Conservation (phyloP, 129 eudicot species). For the Escallonia herrerae region DNA sequence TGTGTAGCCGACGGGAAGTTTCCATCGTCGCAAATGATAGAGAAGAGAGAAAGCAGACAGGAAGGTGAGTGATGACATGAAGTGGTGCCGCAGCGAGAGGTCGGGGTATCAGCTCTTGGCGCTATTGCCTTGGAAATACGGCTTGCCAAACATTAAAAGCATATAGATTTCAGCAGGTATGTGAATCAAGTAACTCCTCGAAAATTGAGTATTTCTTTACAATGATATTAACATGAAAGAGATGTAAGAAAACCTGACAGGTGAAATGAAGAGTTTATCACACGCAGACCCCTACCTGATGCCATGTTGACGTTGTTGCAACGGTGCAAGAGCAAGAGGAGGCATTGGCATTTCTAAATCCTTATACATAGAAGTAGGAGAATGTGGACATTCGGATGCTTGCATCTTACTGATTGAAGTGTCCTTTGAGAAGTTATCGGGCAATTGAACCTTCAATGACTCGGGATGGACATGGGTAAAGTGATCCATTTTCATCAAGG, state of each 20-base stretch:
- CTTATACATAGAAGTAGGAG: constrained; percentile 33
- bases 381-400: constrained; percentile 32
- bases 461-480: constrained; percentile 31
- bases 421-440: constrained; percentile 22
- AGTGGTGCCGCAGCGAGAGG: no score
- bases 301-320: constrained; percentile 41
- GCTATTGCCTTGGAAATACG: no score
- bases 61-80: no score
- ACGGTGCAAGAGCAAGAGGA: constrained; percentile 81
- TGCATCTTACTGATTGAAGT: constrained; percentile 23
- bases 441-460: constrained; percentile 28
- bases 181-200: no score
- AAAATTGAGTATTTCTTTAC: no score
- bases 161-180: no score
- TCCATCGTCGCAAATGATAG: no score
- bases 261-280: background rate
- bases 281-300: constrained; percentile 42
- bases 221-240: no score
- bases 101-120: no score
- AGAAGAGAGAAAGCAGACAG: no score
- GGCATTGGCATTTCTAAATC: constrained; percentile 95
- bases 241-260: background rate
- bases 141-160: no score
- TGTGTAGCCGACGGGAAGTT: no score
- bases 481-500: constrained; percentile 47